Conservation (phyloP, 2,329 filamentous ascomycete genomes). For the Xylariales sp. region DNA sequence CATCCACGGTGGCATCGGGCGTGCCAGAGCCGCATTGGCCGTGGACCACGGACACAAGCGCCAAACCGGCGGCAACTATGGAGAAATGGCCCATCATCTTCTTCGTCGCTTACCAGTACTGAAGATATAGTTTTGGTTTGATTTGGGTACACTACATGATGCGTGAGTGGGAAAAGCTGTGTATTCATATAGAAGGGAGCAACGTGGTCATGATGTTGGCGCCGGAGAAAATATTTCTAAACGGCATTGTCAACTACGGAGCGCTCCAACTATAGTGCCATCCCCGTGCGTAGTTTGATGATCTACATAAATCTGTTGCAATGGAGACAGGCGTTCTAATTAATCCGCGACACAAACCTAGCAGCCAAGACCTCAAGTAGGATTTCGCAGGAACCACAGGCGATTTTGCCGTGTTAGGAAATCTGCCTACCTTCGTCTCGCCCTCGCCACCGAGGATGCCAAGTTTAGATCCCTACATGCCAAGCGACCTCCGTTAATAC, state of each 20-base stretch:
- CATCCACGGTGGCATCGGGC: constrained; percentile 43
- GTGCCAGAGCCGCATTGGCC: constrained; percentile 48
- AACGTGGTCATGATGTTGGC: background rate
- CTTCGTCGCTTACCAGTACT: background rate
- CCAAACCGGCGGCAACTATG: constrained; percentile 54
- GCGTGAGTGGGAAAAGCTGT: background rate
- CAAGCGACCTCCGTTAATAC: background rate
- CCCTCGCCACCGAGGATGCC: background rate
- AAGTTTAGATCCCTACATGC: constrained; percentile 14
- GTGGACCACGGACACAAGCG: constrained; percentile 53
- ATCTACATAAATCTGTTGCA: background rate
- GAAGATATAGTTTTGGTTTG: background rate
- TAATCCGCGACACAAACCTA: constrained; percentile 5
- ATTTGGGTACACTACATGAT: background rate
- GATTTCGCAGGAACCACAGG: background rate
- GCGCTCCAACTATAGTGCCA: background rate
- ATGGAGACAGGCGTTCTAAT: constrained; percentile 6
- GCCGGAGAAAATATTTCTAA: background rate
- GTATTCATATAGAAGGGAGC: background rate
- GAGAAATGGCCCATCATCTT: background rate
- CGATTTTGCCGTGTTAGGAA: constrained; percentile 10
- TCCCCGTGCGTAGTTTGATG: background rate
- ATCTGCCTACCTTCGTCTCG: background rate
- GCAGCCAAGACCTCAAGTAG: constrained; percentile 2
- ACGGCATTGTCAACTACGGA: background rate